Base-by-base conservation (phyloP, 768 basidiomycete species). In the Hemileccinum rubropunctum region DNA sequence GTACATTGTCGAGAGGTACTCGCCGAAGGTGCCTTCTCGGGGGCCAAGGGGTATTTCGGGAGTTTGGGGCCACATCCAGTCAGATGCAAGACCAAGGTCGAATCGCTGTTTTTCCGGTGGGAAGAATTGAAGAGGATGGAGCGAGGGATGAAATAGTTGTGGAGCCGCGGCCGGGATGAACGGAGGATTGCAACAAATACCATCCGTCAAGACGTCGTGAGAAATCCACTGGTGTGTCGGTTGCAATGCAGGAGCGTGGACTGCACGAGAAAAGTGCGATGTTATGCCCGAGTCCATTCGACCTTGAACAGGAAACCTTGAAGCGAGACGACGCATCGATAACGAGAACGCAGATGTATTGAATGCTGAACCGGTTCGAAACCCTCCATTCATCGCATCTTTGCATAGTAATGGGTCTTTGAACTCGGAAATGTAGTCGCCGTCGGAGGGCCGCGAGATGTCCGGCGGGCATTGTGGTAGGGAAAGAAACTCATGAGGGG, bases 251-350 rank as follows among this genome's bases (percentile, higher is more conserved):
- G 47, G 50, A 42, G 54, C 50, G 32, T 48, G 51, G 37, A 37
- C 18, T n/a, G 44, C 44, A 23, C 48, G 48, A 48, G 52, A 37
- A 51, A 56, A 26, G 26, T 54, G 39, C 15, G 33, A 35, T 23
- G 47, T 35, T 33, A 58, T 52, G 47, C 58, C 60, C 13, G 54
- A 50, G 14, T 60, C 60, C 38, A 54, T 36, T 42, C 58, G 54
- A 33, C 47, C 47, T 10, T 64, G 51, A 17, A 46, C 34, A 39
- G 72, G 61, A 37, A 60, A 57, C 20, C 67, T 70, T 15, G 67
- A 63, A 41, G 66, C 52, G 32, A 67, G 55, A 17, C 63, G 69
- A n/a, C 64, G 62, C 48, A 57, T 63, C 18, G 72, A 67, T 52
- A 67, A 60, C 34, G 67, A 68, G 33, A 59, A 51, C 30, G 50